phyloP scores from a whole-genome alignment of 805 yeast genomes.

The Metschnikowia lachancei region DNA sequence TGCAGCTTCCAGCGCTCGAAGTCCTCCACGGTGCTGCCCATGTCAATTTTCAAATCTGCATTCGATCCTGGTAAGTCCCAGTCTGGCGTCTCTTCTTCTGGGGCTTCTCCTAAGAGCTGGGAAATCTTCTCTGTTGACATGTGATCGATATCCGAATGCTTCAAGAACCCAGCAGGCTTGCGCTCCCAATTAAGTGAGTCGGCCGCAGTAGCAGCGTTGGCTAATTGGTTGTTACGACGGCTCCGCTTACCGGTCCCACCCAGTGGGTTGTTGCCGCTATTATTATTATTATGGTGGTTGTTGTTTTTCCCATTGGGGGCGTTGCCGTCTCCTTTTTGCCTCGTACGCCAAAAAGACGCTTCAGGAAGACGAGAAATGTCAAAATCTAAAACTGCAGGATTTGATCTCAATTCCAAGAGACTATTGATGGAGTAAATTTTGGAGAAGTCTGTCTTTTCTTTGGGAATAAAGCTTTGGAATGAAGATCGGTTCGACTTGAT shows the following conservation, averaged over 20 bases:
- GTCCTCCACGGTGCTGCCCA: conserved; percentile 55
- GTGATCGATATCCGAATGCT: conserved; percentile 27
- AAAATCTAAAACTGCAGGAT: conserved; percentile 35
- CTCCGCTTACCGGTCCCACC: conserved; percentile 17
- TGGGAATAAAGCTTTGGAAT: conserved; percentile 14
- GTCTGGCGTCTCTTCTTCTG: conserved; percentile 38
- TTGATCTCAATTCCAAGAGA: conserved; percentile 32
- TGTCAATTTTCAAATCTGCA: conserved; percentile 26
- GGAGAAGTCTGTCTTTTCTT: conserved; percentile 13
- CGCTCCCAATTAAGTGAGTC: conserved; percentile 34
- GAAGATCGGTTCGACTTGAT: conserved; percentile 10
- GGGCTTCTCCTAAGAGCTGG: conserved; percentile 35
- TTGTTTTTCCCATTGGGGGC: conserved; percentile 5
- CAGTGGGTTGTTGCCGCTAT: conserved; percentile 1
- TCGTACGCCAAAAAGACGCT: conserved; percentile 48
- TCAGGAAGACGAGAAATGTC: conserved; percentile 42
- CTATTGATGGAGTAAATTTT: conserved; percentile 28
- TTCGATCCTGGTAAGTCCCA: conserved; percentile 37
- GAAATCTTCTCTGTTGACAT: conserved; percentile 34
- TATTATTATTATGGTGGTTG: conserved; percentile 1
- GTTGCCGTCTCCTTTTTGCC: conserved; percentile 14
- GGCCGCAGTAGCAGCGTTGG: conserved; percentile 1
- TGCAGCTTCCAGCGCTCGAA: conserved; percentile 58
- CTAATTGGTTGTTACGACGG: conserved; percentile 15
- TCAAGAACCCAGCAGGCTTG: conserved; percentile 22